Percentiles rank a stretch among this genome's conserved stretches.
These are phyloP conservation scores for Santalum album DNA, from an alignment of 164 flowering plant genomes.

Conservation along the genomic window DNA sequence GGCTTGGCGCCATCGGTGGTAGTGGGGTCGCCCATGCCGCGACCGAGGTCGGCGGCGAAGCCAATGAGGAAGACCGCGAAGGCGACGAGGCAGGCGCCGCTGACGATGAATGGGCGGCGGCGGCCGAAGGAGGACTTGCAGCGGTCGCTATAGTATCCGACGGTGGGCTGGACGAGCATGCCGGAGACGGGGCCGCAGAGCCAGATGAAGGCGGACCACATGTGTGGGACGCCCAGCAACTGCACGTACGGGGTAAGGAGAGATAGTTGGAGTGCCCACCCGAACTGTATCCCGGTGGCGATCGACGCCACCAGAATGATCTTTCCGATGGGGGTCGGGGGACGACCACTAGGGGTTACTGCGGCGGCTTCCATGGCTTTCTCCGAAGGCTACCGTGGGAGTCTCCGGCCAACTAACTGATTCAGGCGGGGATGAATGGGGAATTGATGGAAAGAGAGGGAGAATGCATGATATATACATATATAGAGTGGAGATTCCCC, in stretches of 20 bases:
- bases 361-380: too few species aligned
- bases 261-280: conserved; percentile 9
- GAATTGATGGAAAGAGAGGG: too few species aligned
- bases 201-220: conserved; percentile 66
- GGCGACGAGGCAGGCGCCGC: conserved; percentile 38
- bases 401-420: too few species aligned
- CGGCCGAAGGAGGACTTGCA: conserved; percentile 56
- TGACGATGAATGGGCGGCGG: conserved; percentile 62
- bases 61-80: conserved; percentile 54
- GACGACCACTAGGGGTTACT: too few species aligned
- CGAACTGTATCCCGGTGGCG: conserved; percentile 8
- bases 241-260: conserved; percentile 4
- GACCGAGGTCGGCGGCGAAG: conserved; percentile 63
- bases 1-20: conserved; percentile 13
- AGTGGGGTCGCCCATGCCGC: conserved; percentile 26
- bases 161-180: conserved; percentile 59
- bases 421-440: too few species aligned
- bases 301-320: conserved; percentile 2
- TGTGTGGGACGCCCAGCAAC: conserved; percentile 59
- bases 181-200: conserved; percentile 83
- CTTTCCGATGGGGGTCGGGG: background rate
- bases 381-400: too few species aligned
- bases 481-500: too few species aligned
- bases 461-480: too few species aligned
- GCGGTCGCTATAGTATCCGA: conserved; percentile 57